These are phyloP conservation scores for Wickerhamiella musiphila DNA, from an alignment of 805 yeast species.

Conservation along the genomic window DNA sequence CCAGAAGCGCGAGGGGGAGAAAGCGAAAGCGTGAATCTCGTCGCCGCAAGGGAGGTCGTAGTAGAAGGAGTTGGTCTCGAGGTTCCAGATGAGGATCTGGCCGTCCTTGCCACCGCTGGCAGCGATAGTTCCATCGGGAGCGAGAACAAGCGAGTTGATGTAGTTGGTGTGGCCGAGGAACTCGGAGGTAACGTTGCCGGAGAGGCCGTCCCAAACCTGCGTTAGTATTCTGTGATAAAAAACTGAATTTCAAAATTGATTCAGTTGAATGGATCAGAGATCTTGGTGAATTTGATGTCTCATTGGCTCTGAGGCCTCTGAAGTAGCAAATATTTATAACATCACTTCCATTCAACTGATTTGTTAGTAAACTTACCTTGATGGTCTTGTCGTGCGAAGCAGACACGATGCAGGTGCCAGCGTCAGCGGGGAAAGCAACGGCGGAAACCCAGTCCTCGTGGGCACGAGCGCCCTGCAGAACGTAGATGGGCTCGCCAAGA, in stretches of 20 bases:
- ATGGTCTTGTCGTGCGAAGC: conserved; percentile 98
- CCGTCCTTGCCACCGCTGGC: conserved; percentile 99
- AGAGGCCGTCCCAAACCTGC: conserved; percentile 85
- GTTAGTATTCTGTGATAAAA: conserved; percentile 14
- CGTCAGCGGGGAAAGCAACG: conserved; percentile 87
- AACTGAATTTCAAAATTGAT: too few relatives aligned
- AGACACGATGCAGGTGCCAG: conserved; percentile 59
- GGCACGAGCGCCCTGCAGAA: conserved; percentile 49
- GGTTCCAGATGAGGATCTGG: conserved; percentile 95
- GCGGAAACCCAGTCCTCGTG: conserved; percentile 99
- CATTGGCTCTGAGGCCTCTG: conserved; percentile 68
- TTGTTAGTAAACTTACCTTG: conserved; percentile 60
- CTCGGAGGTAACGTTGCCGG: conserved; percentile 80
- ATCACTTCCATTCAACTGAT: conserved; percentile 38
- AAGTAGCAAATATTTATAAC: conserved; percentile 96
- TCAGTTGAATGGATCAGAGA: conserved; percentile 62
- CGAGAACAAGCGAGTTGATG: conserved; percentile 89
- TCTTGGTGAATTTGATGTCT: conserved; percentile 97
- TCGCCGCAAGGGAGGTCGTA: conserved; percentile 91
- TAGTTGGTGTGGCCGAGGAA: conserved; percentile 99
- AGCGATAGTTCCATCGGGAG: conserved; percentile 98
- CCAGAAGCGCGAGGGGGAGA: conserved; percentile 99
- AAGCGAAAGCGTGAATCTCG: conserved; percentile 94
- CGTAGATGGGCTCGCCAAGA: conserved; percentile 90
- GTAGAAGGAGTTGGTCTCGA: conserved; percentile 65